phyloP scores from a whole-genome alignment of 2,329 filamentous ascomycete genomes.

The Periconia sp. region DNA sequence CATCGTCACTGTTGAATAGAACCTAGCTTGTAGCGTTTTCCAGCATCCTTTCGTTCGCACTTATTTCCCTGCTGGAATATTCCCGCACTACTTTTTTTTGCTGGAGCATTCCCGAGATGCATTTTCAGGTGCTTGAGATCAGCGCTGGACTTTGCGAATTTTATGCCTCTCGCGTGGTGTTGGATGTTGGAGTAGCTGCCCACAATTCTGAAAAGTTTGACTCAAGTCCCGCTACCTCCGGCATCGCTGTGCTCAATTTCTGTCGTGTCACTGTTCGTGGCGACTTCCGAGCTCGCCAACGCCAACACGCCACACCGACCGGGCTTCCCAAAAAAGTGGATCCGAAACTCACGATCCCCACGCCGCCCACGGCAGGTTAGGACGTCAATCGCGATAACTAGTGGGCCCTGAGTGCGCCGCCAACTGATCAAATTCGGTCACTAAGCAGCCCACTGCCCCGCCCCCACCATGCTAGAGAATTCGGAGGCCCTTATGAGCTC shows the following conservation, averaged over 20 bases:
- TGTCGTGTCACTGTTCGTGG: conserved; percentile 25
- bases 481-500: conserved; percentile 42
- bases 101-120: too few species aligned
- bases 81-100: too few species aligned
- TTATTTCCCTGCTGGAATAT: too few species aligned
- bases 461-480: conserved; percentile 40
- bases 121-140: too few species aligned
- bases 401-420: not conserved
- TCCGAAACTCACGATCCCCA: conserved; percentile 39
- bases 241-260: not conserved
- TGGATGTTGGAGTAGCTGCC: too few species aligned
- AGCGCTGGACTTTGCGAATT: too few species aligned
- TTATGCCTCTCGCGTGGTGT: too few species aligned
- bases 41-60: too few species aligned
- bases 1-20: too few species aligned
- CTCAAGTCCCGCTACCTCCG: not conserved
- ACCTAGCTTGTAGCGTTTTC: too few species aligned
- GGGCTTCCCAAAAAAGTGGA: conserved; percentile 36
- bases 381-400: conserved; percentile 1
- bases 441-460: conserved; percentile 24
- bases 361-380: conserved; percentile 6
- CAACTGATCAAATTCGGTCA: not conserved
- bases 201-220: too few species aligned
- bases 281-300: conserved; percentile 11
- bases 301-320: conserved; percentile 24